These are phyloP conservation scores for Komagataella kurtzmanii DNA, from an alignment of 805 yeast genomes.

Conservation along the genomic window DNA sequence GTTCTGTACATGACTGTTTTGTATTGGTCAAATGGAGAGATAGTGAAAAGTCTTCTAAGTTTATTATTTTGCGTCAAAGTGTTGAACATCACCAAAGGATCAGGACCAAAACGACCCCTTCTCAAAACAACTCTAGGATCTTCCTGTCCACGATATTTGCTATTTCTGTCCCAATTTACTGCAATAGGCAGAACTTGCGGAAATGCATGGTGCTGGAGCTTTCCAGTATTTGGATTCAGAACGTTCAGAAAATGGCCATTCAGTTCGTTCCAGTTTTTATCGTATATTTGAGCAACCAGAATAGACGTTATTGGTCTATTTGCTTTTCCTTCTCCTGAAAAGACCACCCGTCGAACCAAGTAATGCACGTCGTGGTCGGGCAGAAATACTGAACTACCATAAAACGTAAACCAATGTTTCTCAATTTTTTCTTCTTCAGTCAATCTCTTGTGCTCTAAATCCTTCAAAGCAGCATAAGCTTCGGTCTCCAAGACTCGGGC, in stretches of 20 bases:
- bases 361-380: slow-evolving; percentile 28
- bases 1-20: not conserved
- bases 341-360: slow-evolving; percentile 22
- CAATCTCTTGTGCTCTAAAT: not conserved
- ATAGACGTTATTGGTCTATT: slow-evolving; percentile 2
- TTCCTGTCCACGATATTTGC: slow-evolving; percentile 21
- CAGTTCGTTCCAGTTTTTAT: slow-evolving; percentile 24
- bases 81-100: slow-evolving; percentile 26
- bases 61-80: not conserved
- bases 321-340: slow-evolving; percentile 8
- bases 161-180: not conserved
- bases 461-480: not conserved
- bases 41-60: slow-evolving; percentile 6
- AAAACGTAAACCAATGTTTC: slow-evolving; percentile 3
- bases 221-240: not conserved
- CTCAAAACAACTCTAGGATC: slow-evolving; percentile 23
- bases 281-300: slow-evolving; percentile 18
- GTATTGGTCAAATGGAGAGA: slow-evolving; percentile 4
- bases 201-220: not conserved
- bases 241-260: not conserved
- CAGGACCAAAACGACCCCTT: slow-evolving; percentile 15
- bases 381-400: slow-evolving; percentile 19
- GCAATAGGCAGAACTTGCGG: slow-evolving; percentile 1
- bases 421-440: not conserved
- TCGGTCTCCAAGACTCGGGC: not conserved